Percentiles rank a stretch among this genome's conserved stretches.
These are phyloP conservation scores for Spirogloea muscicola DNA, from an alignment of 139 green algal species.

Conservation along the genomic window DNA sequence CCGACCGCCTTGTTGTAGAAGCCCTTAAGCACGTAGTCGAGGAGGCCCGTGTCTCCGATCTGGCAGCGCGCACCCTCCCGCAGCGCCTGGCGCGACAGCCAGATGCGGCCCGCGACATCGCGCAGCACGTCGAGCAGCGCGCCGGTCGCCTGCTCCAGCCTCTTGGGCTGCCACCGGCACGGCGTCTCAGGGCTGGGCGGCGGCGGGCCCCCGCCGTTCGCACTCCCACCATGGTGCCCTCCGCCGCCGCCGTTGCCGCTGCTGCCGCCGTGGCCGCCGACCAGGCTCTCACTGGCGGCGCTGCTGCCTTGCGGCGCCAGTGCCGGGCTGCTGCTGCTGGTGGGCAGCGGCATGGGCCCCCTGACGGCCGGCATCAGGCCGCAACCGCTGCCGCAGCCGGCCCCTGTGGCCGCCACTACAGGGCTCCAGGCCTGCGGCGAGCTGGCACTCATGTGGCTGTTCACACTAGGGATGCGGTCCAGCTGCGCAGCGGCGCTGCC, in stretches of 20 bases:
- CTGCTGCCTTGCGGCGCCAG: constrained; percentile 1
- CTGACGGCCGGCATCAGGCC: too few species aligned
- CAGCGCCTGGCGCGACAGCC: constrained; percentile 46
- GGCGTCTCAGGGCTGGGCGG: too few species aligned
- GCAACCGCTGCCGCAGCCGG: too few species aligned
- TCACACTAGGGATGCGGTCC: too few species aligned
- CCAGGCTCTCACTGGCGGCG: background rate
- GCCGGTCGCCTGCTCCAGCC: constrained; percentile 38
- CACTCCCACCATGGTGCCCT: too few species aligned
- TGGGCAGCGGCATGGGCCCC: too few species aligned
- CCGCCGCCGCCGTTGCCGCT: too few species aligned
- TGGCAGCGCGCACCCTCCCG: constrained; percentile 42
- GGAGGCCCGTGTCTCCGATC: constrained; percentile 60
- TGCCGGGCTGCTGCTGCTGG: constrained; percentile 28
- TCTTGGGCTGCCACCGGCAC: constrained; percentile 45
- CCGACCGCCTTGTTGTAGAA: constrained; percentile 46
- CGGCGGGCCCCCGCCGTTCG: background rate
- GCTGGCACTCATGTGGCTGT: too few species aligned
- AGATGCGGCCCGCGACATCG: too few species aligned
- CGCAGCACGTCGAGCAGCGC: too few species aligned
- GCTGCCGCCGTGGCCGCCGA: background rate
- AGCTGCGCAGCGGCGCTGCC: background rate
- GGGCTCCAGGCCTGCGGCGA: too few species aligned
- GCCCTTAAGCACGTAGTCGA: constrained; percentile 62
- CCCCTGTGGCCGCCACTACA: too few species aligned